A percentile compares a stretch with the other conserved stretches of the same genome.
Evolutionary conservation across 129 eudicot species (phyloP).

Genomic region (Helianthus tuberosus): DNA sequence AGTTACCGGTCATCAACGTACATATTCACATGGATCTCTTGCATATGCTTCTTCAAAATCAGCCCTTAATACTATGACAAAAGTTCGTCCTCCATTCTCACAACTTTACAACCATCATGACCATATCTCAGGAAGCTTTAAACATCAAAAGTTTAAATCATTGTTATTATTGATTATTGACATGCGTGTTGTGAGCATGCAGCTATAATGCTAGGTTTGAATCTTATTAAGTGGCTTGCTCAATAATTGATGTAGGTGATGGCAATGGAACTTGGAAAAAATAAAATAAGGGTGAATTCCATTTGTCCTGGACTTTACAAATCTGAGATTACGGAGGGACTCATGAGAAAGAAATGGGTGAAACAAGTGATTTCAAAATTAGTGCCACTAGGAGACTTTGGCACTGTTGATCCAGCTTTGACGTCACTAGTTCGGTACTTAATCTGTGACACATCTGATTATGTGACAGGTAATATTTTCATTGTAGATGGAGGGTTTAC

Average conservation of each 20-base stretch:
- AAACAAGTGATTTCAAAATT: neutral
- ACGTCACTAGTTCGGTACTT: neutral
- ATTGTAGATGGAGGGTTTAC: neutral
- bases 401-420: neutral
- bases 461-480: neutral
- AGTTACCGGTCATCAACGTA: neutral
- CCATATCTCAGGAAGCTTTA: no score
- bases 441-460: neutral
- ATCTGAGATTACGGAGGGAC: neutral
- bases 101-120: no score
- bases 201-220: no score
- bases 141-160: no score
- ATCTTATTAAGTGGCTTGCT: neutral
- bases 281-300: neutral
- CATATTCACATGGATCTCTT: neutral
- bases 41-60: slow-evolving; percentile 3
- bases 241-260: neutral
- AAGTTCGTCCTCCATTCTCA: neutral
- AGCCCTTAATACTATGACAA: neutral
- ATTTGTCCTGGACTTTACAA: neutral
- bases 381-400: neutral
- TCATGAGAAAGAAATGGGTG: neutral
- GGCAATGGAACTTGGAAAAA: neutral
- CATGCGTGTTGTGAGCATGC: no score
- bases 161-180: no score